Percentiles rank a stretch among this genome's conserved stretches.
Evolutionary conservation across 371 early-diverging fungal genomes (phyloP).

Genomic region (Amoeboaphelidium protococcarum): DNA sequence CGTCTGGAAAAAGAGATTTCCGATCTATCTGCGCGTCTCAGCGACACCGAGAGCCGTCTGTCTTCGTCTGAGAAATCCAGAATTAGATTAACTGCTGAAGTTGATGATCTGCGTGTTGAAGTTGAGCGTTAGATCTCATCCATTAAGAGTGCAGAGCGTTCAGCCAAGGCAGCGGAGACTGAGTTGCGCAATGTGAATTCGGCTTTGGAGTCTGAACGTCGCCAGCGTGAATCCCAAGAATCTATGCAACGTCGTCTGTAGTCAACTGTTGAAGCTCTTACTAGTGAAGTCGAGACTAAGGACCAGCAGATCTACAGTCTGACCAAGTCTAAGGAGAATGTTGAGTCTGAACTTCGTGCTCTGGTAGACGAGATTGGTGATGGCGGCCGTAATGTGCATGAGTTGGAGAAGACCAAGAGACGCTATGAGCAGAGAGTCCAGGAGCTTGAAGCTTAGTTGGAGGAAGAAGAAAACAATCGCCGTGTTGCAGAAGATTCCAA

Average conservation of each 20-base stretch:
- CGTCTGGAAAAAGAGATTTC: conserved; percentile 28
- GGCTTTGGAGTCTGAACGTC: conserved; percentile 29
- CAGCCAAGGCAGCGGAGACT: conserved; percentile 24
- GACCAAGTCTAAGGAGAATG: conserved; percentile 29
- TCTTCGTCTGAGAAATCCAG: conserved; percentile 31
- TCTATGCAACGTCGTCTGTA: conserved; percentile 26
- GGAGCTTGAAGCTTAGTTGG: conserved; percentile 26
- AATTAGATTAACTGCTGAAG: conserved; percentile 26
- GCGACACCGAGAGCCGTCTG: conserved; percentile 22
- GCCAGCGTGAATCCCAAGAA: conserved; percentile 30
- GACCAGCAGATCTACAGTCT: conserved; percentile 18
- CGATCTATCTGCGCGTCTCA: conserved; percentile 25
- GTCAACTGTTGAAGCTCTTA: conserved; percentile 22
- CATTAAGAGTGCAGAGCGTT: conserved; percentile 26
- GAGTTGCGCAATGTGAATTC: conserved; percentile 21
- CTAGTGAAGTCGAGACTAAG: conserved; percentile 26
- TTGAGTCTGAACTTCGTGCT: conserved; percentile 35
- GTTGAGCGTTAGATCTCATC: conserved; percentile 36
- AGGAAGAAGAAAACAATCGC: conserved; percentile 25
- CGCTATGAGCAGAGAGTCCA: conserved; percentile 27
- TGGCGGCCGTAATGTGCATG: conserved; percentile 40
- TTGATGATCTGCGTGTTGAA: conserved; percentile 39
- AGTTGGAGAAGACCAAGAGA: conserved; percentile 33
- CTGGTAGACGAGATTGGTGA: conserved; percentile 53
- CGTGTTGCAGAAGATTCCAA: conserved; percentile 33